phyloP scores from a whole-genome alignment of 208 protist genomes.

The Zelonia costaricensis region DNA sequence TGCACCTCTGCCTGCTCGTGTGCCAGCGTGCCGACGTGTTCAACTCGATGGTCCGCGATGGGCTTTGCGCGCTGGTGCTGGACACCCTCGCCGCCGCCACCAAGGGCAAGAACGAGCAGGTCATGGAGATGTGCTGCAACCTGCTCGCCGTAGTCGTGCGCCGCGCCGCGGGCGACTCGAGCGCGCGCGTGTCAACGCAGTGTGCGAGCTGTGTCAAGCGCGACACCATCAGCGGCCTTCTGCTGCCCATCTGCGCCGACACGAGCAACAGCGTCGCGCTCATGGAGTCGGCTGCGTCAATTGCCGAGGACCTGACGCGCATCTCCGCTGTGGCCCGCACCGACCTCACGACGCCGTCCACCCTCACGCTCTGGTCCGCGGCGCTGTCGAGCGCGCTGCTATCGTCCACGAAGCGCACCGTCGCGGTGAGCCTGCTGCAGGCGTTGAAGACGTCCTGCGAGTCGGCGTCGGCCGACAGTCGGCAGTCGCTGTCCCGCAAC shows the following conservation, averaged over 20 bases:
- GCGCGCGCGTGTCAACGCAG: constrained; percentile 35
- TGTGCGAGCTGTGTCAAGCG: constrained; percentile 37
- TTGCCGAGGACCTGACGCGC: constrained; percentile 49
- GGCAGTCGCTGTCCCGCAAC: constrained; percentile 12
- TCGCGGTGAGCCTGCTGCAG: constrained; percentile 45
- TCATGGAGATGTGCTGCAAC: constrained; percentile 38
- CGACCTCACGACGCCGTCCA: constrained; percentile 41
- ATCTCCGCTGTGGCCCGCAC: constrained; percentile 38
- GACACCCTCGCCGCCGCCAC: constrained; percentile 41
- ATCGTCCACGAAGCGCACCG: constrained; percentile 25
- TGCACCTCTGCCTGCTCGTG: constrained; percentile 35
- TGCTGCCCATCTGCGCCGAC: constrained; percentile 55
- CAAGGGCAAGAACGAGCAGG: constrained; percentile 34
- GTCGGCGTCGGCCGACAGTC: constrained; percentile 8
- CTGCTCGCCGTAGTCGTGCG: constrained; percentile 47
- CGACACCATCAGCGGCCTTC: constrained; percentile 37
- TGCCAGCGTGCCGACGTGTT: constrained; percentile 29
- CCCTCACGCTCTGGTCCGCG: constrained; percentile 20
- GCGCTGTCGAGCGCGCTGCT: constrained; percentile 34
- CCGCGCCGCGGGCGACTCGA: constrained; percentile 30
- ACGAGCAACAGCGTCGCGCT: constrained; percentile 21
- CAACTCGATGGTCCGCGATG: constrained; percentile 37
- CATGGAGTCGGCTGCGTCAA: constrained; percentile 46
- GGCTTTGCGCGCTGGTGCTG: constrained; percentile 46
- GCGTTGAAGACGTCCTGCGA: constrained; percentile 47